Evolutionary conservation across 192 early-diverging fungal genomes (phyloP).

Genomic region (Neocallimastix lanati): DNA sequence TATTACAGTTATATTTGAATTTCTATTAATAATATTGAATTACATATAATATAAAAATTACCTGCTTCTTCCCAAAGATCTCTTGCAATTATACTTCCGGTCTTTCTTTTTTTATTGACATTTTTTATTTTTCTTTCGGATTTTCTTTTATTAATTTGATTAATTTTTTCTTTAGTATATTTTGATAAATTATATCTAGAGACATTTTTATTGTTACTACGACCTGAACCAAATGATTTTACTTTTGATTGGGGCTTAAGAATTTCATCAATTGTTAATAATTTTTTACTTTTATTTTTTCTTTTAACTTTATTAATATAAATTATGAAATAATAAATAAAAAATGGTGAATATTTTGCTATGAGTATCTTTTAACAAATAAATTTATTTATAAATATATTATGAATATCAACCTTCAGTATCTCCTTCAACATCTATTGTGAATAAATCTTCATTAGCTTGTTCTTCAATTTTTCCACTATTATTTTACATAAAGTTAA

Average conservation of each 20-base stretch:
- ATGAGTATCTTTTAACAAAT: too few relatives aligned
- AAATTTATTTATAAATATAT: too few relatives aligned
- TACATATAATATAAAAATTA: not conserved
- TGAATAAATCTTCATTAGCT: slow-evolving; percentile 39
- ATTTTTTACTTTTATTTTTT: slow-evolving; percentile 22
- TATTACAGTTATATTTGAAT: too few relatives aligned
- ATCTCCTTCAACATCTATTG: slow-evolving; percentile 49
- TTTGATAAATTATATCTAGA: slow-evolving; percentile 19
- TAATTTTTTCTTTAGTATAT: slow-evolving; percentile 11
- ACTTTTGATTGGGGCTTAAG: slow-evolving; percentile 52
- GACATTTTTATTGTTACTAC: not conserved
- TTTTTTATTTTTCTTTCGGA: slow-evolving; percentile 2
- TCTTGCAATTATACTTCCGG: not conserved
- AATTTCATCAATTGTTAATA: slow-evolving; percentile 70
- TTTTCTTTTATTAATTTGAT: slow-evolving; percentile 11
- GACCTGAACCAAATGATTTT: not conserved
- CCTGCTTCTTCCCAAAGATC: not conserved
- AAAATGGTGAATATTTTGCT: too few relatives aligned
- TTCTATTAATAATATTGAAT: not conserved
- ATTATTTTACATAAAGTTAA: not conserved
- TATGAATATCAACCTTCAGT: slow-evolving; percentile 15
- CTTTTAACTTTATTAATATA: slow-evolving; percentile 16
- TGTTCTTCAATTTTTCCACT: slow-evolving; percentile 30
- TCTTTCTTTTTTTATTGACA: slow-evolving; percentile 15
- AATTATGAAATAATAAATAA: too few relatives aligned